Evolutionary conservation across 192 early-diverging fungal genomes (phyloP), one percentile per base, ranked within the genome.

Genomic region (Entrophospora sp.): DNA sequence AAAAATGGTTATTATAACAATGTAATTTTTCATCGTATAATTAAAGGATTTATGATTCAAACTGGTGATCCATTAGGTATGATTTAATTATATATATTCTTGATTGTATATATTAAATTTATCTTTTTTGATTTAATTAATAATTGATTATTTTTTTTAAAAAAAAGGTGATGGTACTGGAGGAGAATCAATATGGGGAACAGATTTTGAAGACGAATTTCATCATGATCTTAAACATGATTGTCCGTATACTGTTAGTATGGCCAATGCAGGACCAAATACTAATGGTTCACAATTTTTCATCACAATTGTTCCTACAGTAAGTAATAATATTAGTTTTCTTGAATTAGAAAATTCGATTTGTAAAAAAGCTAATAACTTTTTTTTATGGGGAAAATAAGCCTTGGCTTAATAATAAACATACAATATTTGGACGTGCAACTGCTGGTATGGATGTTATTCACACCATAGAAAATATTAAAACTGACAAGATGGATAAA

Each of bases 321-420:
- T 90, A 79, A 82, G 81, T 78, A 20, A 20, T 13, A 18, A 22
- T 46, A n/a, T n/a, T n/a, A n/a, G n/a, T n/a, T n/a, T n/a, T n/a
- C n/a, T n/a, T n/a, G n/a, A n/a, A n/a, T n/a, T n/a, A n/a, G n/a
- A n/a, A n/a, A n/a, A n/a, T n/a, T n/a, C n/a, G n/a, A n/a, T n/a
- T n/a, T n/a, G n/a, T n/a, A n/a, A 40, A 34, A 10, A 30, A 69
- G 69, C 60, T 10, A 58, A 57, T 32, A n/a, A 30, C 20, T 42
- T 63, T 66, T 69, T n/a, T 60, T 66, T n/a, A n/a, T n/a, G n/a
- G n/a, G n/a, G n/a, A n/a, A n/a, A 16, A 51, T 0, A 73, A 89
- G 81, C 91, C 93, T 24, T 98, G 96, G 96, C 76, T 98, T 16
- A 93, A 98, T 61, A 91, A 94, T 65, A 98, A 98, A 69, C 96